A percentile compares a stretch with the other conserved stretches of the same genome.
Conservation (phyloP, 1,284 basidiomycete genomes). For the Vanrija humicola region DNA sequence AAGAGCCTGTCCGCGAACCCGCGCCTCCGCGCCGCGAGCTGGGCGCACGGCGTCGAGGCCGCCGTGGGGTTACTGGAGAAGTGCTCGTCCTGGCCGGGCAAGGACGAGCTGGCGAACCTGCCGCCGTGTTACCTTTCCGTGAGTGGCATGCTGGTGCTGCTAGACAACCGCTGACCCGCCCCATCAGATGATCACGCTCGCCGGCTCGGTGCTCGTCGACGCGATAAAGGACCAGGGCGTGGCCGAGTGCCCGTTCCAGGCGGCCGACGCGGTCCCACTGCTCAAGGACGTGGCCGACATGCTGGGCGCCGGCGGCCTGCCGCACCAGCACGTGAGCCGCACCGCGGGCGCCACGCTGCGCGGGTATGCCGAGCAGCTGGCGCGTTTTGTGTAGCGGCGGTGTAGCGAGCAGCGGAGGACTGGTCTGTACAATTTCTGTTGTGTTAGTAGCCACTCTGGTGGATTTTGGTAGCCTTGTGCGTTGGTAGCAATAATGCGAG, state of each 20-base stretch:
- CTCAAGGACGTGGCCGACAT: constrained; percentile 24
- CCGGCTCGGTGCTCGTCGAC: constrained; percentile 17
- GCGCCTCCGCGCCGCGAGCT: constrained; percentile 3
- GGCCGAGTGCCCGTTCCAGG: constrained; percentile 10
- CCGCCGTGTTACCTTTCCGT: constrained; percentile 31
- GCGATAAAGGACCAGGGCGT: constrained; percentile 15
- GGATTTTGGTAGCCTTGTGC: too few species aligned
- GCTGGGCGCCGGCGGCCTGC: constrained; percentile 25
- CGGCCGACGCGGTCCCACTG: constrained; percentile 16
- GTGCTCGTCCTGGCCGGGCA: constrained; percentile 25
- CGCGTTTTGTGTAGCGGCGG: neutral
- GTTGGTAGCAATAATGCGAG: too few species aligned
- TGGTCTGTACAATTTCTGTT: too few species aligned
- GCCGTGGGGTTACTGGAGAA: constrained; percentile 30
- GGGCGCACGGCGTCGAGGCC: constrained; percentile 20
- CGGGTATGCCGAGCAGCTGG: constrained; percentile 19
- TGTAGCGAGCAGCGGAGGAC: too few species aligned
- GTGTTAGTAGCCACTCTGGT: too few species aligned
- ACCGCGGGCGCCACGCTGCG: constrained; percentile 19
- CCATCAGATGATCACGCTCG: constrained; percentile 22
- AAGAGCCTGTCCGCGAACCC: constrained; percentile 20
- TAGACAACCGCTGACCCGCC: neutral
- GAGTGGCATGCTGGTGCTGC: constrained; percentile 4
- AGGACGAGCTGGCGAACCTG: constrained; percentile 24
- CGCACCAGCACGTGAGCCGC: constrained; percentile 22